Conservation (phyloP, 1,284 basidiomycete genomes). For the Trametes sp. region DNA sequence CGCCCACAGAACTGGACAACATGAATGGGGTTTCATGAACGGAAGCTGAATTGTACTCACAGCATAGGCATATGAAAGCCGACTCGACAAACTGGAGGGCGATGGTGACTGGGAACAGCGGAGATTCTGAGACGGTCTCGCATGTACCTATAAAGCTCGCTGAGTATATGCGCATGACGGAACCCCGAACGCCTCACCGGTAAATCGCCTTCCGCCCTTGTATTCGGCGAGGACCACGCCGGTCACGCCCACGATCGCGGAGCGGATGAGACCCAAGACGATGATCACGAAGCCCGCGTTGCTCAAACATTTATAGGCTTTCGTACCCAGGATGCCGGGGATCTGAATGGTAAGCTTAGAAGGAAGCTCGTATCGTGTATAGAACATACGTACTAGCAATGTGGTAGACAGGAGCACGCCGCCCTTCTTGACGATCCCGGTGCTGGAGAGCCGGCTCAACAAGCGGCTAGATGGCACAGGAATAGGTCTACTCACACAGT, state of each 20-base stretch:
- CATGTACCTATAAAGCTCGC: constrained; percentile 32
- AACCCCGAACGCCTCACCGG: constrained; percentile 45
- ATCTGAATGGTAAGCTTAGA: constrained; percentile 51
- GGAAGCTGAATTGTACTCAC: constrained; percentile 47
- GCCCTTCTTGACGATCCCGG: constrained; percentile 27
- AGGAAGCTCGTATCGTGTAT: background rate
- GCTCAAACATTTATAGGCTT: constrained; percentile 71
- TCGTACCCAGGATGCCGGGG: constrained; percentile 68
- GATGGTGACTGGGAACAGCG: constrained; percentile 55
- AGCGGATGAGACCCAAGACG: constrained; percentile 51
- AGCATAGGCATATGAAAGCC: constrained; percentile 65
- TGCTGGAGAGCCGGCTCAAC: constrained; percentile 5
- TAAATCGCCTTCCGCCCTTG: constrained; percentile 49
- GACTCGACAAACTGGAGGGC: constrained; percentile 62
- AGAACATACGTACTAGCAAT: constrained; percentile 20
- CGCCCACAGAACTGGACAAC: constrained; percentile 58
- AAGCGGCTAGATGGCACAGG: background rate
- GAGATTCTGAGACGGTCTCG: constrained; percentile 16
- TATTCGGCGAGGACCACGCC: constrained; percentile 52
- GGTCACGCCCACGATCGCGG: constrained; percentile 50
- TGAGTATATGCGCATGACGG: constrained; percentile 1
- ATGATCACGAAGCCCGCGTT: constrained; percentile 60
- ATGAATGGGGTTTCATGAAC: background rate
- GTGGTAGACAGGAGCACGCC: constrained; percentile 19
- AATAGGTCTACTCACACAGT: constrained; percentile 41